These are phyloP conservation scores for Hyaloscypha finlandica DNA, from an alignment of 495 filamentous ascomycete genomes.

Conservation along the genomic window DNA sequence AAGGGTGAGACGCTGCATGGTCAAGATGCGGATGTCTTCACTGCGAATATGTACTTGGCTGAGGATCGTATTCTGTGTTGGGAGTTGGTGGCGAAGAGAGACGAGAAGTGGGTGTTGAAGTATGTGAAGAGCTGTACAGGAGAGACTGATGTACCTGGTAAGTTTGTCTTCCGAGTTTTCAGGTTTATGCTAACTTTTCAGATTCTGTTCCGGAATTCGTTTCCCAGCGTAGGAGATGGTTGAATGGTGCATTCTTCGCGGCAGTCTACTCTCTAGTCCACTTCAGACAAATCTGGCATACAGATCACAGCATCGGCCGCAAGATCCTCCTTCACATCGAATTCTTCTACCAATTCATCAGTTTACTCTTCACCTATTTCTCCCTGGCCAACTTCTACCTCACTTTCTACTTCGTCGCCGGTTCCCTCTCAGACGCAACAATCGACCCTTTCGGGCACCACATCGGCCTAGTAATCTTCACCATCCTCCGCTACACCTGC, in stretches of 20 bases:
- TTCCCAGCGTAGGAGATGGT: slow-evolving; percentile 91
- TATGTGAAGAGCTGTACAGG: slow-evolving; percentile 95
- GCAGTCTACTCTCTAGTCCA: slow-evolving; percentile 97
- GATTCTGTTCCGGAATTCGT: slow-evolving; percentile 90
- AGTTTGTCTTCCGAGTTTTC: slow-evolving; percentile 34
- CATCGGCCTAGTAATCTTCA: slow-evolving; percentile 83
- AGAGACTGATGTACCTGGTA: slow-evolving; percentile 96
- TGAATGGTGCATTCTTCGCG: slow-evolving; percentile 98
- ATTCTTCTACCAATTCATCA: slow-evolving; percentile 91
- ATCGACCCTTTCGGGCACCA: slow-evolving; percentile 90
- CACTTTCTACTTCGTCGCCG: slow-evolving; percentile 97
- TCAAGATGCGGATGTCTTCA: slow-evolving; percentile 97
- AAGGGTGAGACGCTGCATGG: slow-evolving; percentile 97
- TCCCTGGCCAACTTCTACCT: slow-evolving; percentile 99
- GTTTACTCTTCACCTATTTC: slow-evolving; percentile 94
- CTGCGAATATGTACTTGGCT: slow-evolving; percentile 98
- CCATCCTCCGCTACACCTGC: slow-evolving; percentile 79
- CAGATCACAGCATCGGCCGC: slow-evolving; percentile 85
- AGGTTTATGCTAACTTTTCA: slow-evolving; percentile 33
- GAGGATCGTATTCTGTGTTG: slow-evolving; percentile 99
- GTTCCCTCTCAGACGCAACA: slow-evolving; percentile 77
- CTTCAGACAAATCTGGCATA: slow-evolving; percentile 89
- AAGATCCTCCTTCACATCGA: slow-evolving; percentile 95
- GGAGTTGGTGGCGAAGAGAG: slow-evolving; percentile 95
- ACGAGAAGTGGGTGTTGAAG: slow-evolving; percentile 94